These are phyloP conservation scores for Ascomycota sp. DNA, from an alignment of 2,329 filamentous ascomycete species.

Conservation along the genomic window DNA sequence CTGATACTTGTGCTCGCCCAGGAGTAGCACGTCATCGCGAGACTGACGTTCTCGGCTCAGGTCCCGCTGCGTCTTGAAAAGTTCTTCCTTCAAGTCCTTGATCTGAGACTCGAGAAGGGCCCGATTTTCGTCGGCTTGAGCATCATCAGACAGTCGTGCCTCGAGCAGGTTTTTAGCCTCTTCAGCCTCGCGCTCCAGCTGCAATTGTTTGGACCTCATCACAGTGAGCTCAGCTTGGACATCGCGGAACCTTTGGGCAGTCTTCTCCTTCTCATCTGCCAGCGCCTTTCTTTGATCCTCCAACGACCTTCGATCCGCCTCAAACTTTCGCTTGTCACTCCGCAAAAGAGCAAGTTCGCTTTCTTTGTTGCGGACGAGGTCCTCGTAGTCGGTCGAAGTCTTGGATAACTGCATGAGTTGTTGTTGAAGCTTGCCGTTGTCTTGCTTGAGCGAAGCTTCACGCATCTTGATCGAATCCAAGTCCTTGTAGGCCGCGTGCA, in stretches of 20 bases:
- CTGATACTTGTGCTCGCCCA: constrained; percentile 71
- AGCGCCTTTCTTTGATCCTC: constrained; percentile 59
- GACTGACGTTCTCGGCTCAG: constrained; percentile 82
- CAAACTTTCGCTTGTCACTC: constrained; percentile 60
- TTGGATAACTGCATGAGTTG: constrained; percentile 72
- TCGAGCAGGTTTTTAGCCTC: constrained; percentile 75
- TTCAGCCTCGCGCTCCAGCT: constrained; percentile 68
- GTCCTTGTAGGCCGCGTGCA: constrained; percentile 58
- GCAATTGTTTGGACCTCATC: constrained; percentile 61
- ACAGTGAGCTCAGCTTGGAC: constrained; percentile 74
- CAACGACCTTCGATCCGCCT: constrained; percentile 55
- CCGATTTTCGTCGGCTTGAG: constrained; percentile 58
- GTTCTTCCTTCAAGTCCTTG: constrained; percentile 62
- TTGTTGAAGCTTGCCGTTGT: constrained; percentile 63
- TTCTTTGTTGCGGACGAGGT: constrained; percentile 79
- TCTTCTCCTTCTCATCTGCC: constrained; percentile 53
- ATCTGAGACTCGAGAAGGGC: constrained; percentile 73
- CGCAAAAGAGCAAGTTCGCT: constrained; percentile 74
- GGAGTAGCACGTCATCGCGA: constrained; percentile 74
- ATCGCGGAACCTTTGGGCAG: constrained; percentile 54
- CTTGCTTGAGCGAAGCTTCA: constrained; percentile 52
- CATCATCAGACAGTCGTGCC: constrained; percentile 73
- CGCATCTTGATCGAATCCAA: constrained; percentile 50
- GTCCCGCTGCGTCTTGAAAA: constrained; percentile 70
- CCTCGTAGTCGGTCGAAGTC: constrained; percentile 86